Evolutionary conservation across 1,284 basidiomycete species (phyloP).

Genomic region (Moniliophthora roreri): DNA sequence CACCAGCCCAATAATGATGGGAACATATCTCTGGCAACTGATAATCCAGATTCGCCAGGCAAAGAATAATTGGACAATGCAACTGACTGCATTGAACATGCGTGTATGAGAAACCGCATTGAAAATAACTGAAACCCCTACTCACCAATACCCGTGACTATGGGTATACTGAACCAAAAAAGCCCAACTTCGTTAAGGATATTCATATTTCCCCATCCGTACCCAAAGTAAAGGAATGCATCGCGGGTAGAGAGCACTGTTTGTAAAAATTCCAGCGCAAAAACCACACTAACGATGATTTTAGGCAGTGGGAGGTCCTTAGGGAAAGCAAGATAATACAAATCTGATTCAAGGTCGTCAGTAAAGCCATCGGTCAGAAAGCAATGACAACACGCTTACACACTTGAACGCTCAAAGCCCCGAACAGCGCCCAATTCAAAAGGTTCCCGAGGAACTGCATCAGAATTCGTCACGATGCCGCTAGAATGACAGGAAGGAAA

Average conservation of each 20-base stretch:
- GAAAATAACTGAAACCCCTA: neutral
- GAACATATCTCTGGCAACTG: neutral
- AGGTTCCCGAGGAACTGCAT: neutral
- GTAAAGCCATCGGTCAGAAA: neutral
- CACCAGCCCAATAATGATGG: neutral
- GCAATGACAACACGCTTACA: neutral
- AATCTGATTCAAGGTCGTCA: neutral
- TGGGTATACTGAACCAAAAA: conserved; percentile 23
- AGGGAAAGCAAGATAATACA: conserved; percentile 23
- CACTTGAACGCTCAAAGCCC: neutral
- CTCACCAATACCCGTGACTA: conserved; percentile 24
- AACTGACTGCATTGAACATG: conserved; percentile 25
- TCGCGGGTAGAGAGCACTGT: conserved; percentile 23
- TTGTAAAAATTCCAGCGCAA: conserved; percentile 22
- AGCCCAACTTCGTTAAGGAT: conserved; percentile 15
- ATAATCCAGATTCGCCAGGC: conserved; percentile 21
- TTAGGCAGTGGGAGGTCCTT: conserved; percentile 20
- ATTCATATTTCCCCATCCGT: conserved; percentile 23
- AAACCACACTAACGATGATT: conserved; percentile 22
- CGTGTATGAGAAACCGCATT: too few relatives aligned
- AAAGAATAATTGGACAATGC: conserved; percentile 27
- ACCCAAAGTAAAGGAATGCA: conserved; percentile 22
- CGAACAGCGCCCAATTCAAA: neutral
- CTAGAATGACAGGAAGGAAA: neutral
- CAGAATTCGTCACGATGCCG: neutral